Percentiles rank a stretch among this genome's conserved stretches.
These are phyloP conservation scores for Aspergillus nomiae DNA, from an alignment of 2,329 filamentous ascomycete genomes.

Conservation along the genomic window DNA sequence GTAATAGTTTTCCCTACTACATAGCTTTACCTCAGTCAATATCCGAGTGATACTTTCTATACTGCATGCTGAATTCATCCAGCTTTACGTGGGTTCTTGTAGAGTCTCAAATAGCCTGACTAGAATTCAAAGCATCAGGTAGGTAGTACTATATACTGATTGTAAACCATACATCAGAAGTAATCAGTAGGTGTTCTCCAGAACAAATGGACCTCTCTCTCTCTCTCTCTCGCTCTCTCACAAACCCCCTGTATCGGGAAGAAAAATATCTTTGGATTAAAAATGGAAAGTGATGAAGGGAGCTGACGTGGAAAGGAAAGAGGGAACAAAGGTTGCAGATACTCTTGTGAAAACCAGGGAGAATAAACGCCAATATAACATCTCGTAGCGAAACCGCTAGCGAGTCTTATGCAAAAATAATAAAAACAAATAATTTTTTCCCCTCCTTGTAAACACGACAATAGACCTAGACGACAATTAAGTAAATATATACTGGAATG, in stretches of 20 bases:
- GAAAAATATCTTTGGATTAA: no score
- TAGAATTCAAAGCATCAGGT: background rate
- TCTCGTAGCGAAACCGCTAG: background rate
- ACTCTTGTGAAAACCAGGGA: background rate
- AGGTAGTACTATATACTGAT: background rate
- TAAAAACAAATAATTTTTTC: background rate
- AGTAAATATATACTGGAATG: background rate
- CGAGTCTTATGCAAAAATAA: background rate
- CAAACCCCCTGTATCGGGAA: background rate
- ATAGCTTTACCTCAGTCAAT: background rate
- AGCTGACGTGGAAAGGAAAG: conserved; percentile 4
- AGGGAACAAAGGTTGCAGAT: conserved; percentile 4
- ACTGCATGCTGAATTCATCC: background rate
- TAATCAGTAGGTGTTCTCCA: background rate
- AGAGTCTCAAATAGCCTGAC: background rate
- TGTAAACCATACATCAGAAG: background rate
- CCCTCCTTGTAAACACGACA: background rate
- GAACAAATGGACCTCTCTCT: background rate
- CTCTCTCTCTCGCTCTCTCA: background rate
- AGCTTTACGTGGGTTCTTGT: background rate
- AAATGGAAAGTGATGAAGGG: background rate
- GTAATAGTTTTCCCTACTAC: background rate
- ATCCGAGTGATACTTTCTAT: background rate
- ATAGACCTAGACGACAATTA: background rate
- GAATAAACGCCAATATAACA: background rate